A percentile compares a stretch with the other conserved stretches of the same genome.
These are phyloP conservation scores for Boletus sp. DNA, from an alignment of 768 basidiomycete genomes.

Conservation along the genomic window DNA sequence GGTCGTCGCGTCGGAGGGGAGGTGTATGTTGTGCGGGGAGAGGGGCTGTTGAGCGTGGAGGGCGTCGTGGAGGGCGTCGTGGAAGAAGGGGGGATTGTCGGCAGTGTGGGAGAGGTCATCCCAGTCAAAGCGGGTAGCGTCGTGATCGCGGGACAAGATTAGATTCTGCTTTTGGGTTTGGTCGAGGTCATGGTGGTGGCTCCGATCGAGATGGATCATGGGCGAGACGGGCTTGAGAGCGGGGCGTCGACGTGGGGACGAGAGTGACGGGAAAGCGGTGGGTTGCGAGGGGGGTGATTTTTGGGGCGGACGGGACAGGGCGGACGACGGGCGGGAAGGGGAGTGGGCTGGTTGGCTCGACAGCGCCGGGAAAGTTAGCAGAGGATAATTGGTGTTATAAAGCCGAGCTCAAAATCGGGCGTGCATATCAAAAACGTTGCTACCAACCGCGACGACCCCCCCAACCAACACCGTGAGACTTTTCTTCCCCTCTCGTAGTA, in stretches of 20 bases:
- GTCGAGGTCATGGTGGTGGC: constrained; percentile 42
- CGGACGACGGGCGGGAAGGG: constrained; percentile 1
- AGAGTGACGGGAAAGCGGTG: not conserved
- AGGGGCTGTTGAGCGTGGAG: constrained; percentile 19
- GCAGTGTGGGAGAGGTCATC: constrained; percentile 27
- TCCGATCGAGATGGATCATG: constrained; percentile 58
- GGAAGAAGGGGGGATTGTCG: constrained; percentile 26
- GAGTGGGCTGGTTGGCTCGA: not conserved
- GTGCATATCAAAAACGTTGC: constrained; percentile 35
- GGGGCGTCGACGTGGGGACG: not conserved
- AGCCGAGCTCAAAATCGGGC: constrained; percentile 32
- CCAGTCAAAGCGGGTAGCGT: constrained; percentile 37
- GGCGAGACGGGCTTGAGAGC: constrained; percentile 4
- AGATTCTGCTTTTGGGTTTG: constrained; percentile 41
- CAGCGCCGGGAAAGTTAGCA: constrained; percentile 10
- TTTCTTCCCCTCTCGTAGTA: constrained; percentile 24
- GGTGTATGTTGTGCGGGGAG: constrained; percentile 19
- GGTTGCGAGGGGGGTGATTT: not conserved
- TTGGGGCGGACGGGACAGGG: constrained; percentile 1
- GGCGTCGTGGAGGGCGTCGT: constrained; percentile 23
- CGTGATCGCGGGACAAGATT: constrained; percentile 39
- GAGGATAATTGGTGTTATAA: constrained; percentile 29
- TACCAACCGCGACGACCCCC: constrained; percentile 14
- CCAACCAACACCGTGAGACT: constrained; percentile 25
- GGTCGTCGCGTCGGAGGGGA: constrained; percentile 2